A percentile compares a stretch with the other conserved stretches of the same genome.
Evolutionary conservation across 306 rosid species (phyloP).

Genomic region (Vigna reflexopilosa): DNA sequence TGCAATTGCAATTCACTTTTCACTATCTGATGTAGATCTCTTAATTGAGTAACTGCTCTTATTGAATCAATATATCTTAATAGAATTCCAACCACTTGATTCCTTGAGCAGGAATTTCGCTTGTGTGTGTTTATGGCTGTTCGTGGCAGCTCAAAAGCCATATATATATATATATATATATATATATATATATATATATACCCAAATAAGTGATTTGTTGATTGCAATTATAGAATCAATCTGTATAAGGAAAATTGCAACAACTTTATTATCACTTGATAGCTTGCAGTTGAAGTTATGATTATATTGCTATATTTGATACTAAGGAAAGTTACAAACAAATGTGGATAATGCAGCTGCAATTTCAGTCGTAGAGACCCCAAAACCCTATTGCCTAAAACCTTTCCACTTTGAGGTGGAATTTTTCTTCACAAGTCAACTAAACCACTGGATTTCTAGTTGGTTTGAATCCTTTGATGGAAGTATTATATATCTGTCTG

Average conservation of each 20-base stretch:
- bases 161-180: background rate
- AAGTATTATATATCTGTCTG: background rate
- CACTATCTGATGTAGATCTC: constrained; percentile 31
- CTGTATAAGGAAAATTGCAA: background rate
- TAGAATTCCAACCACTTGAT: constrained; percentile 1
- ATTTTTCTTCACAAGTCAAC: background rate
- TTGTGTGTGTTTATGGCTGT: constrained; percentile 3
- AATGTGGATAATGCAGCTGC: background rate
- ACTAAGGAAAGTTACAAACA: background rate
- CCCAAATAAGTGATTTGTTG: background rate
- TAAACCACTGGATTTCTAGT: too few relatives aligned
- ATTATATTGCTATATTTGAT: background rate
- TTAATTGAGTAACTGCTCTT: background rate
- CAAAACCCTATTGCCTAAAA: background rate
- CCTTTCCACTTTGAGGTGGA: background rate
- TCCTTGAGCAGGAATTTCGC: background rate
- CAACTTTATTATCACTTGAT: background rate
- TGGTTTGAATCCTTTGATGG: background rate
- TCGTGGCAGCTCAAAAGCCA: background rate
- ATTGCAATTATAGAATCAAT: background rate
- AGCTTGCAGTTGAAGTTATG: background rate
- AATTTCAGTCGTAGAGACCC: background rate
- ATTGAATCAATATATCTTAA: background rate
- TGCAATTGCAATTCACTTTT: constrained; percentile 13
- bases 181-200: background rate